Conservation (phyloP, 805 yeast species). For the Lipomyces mesembrius region DNA sequence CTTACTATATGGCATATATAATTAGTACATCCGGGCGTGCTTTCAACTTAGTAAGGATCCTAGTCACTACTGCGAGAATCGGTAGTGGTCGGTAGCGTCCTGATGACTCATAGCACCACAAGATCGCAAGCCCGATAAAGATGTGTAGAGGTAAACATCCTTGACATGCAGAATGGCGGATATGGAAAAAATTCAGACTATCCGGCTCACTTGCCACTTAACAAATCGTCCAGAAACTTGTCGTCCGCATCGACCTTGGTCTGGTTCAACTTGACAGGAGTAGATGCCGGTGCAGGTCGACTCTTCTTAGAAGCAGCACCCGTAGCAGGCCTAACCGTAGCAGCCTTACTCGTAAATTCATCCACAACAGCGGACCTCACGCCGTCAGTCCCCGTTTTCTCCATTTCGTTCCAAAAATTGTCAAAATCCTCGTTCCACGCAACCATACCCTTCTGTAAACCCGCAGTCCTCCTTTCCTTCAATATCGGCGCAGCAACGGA, state of each 20-base stretch:
- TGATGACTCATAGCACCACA: too few relatives aligned
- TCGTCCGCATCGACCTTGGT: slow-evolving; percentile 16
- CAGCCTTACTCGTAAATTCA: slow-evolving; percentile 8
- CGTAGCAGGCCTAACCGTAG: not conserved
- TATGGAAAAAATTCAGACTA: too few relatives aligned
- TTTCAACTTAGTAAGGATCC: too few relatives aligned
- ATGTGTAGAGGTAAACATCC: too few relatives aligned
- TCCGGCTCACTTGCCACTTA: slow-evolving; percentile 2
- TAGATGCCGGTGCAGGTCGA: not conserved
- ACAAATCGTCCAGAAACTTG: slow-evolving; percentile 29
- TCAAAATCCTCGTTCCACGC: slow-evolving; percentile 19
- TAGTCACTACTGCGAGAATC: too few relatives aligned
- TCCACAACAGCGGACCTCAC: not conserved
- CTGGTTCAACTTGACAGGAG: slow-evolving; percentile 1
- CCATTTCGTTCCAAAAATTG: slow-evolving; percentile 31
- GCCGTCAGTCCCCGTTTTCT: slow-evolving; percentile 2
- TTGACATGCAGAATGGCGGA: not conserved
- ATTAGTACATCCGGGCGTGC: too few relatives aligned
- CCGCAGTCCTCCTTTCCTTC: slow-evolving; percentile 12
- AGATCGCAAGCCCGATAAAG: too few relatives aligned
- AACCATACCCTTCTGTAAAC: not conserved
- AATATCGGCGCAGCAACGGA: slow-evolving; percentile 20
- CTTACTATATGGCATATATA: too few relatives aligned
- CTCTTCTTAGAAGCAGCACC: not conserved
- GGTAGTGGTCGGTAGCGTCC: too few relatives aligned